These are phyloP conservation scores for Hymenoscyphus linearis DNA, from an alignment of 2,329 filamentous ascomycete species.

Conservation along the genomic window DNA sequence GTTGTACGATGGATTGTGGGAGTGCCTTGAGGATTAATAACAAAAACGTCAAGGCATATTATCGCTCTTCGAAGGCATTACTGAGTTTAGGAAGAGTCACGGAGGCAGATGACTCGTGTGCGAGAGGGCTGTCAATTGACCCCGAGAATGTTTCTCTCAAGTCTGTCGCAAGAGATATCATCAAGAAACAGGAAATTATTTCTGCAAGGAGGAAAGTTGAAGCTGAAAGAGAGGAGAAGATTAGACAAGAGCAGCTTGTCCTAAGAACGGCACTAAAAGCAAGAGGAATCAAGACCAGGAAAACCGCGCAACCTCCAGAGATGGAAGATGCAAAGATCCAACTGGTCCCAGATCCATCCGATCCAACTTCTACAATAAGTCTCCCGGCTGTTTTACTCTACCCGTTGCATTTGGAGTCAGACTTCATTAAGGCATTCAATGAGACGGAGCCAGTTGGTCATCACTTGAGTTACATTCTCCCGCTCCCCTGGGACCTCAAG, in stretches of 20 bases:
- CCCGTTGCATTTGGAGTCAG: constrained; percentile 72
- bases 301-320: constrained; percentile 69
- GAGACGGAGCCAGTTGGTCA: constrained; percentile 71
- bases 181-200: constrained; percentile 50
- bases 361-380: constrained; percentile 63
- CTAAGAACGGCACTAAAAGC: constrained; percentile 62
- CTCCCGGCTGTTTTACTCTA: constrained; percentile 85
- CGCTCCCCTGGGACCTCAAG: constrained; percentile 75
- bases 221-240: constrained; percentile 47
- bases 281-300: constrained; percentile 63
- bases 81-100: constrained; percentile 70
- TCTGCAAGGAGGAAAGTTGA: constrained; percentile 52
- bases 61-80: constrained; percentile 74
- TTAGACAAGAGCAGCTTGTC: constrained; percentile 52
- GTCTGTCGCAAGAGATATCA: constrained; percentile 57
- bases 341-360: constrained; percentile 66
- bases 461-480: constrained; percentile 81
- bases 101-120: constrained; percentile 77
- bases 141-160: constrained; percentile 61
- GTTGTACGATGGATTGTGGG: constrained; percentile 79
- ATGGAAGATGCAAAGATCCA: constrained; percentile 76
- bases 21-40: constrained; percentile 73
- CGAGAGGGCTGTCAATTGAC: constrained; percentile 69
- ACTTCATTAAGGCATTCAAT: constrained; percentile 83
- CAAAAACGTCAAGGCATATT: constrained; percentile 82